A percentile compares a stretch with the other conserved stretches of the same genome.
phyloP scores from a whole-genome alignment of 495 filamentous ascomycete species.

The Penicillium cinerascens region DNA sequence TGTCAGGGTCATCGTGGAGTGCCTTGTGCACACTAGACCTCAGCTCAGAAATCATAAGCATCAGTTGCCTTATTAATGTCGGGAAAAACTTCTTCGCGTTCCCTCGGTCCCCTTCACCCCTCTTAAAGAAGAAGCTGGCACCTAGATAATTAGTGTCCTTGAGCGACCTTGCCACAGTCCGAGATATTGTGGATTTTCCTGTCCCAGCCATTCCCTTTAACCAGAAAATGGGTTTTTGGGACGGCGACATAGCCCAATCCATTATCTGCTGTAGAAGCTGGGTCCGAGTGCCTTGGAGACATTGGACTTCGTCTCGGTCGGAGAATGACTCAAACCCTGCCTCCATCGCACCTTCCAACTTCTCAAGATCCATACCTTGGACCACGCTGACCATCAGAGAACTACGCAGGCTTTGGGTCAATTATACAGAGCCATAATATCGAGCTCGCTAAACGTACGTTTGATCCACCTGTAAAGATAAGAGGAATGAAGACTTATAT shows the following conservation, averaged over 20 bases:
- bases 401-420: too few relatives aligned
- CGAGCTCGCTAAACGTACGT: too few relatives aligned
- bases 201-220: too few relatives aligned
- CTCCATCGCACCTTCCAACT: slow-evolving; percentile 9
- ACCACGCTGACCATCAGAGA: too few relatives aligned
- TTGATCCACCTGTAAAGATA: too few relatives aligned
- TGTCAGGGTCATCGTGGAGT: not conserved
- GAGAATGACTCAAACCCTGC: slow-evolving; percentile 24
- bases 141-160: slow-evolving; percentile 15
- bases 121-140: too few relatives aligned
- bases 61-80: slow-evolving; percentile 44
- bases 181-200: slow-evolving; percentile 41
- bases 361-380: slow-evolving; percentile 13
- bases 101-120: slow-evolving; percentile 40
- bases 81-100: slow-evolving; percentile 40
- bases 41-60: not conserved
- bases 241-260: slow-evolving; percentile 24
- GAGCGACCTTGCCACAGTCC: slow-evolving; percentile 23
- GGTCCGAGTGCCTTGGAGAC: slow-evolving; percentile 30
- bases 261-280: slow-evolving; percentile 28
- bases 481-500: too few relatives aligned
- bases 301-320: slow-evolving; percentile 25
- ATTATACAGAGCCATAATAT: too few relatives aligned
- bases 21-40: too few relatives aligned
- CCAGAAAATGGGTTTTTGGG: slow-evolving; percentile 35